Base-by-base conservation (phyloP, 495 filamentous ascomycete species). In the Penicillium manginii region DNA sequence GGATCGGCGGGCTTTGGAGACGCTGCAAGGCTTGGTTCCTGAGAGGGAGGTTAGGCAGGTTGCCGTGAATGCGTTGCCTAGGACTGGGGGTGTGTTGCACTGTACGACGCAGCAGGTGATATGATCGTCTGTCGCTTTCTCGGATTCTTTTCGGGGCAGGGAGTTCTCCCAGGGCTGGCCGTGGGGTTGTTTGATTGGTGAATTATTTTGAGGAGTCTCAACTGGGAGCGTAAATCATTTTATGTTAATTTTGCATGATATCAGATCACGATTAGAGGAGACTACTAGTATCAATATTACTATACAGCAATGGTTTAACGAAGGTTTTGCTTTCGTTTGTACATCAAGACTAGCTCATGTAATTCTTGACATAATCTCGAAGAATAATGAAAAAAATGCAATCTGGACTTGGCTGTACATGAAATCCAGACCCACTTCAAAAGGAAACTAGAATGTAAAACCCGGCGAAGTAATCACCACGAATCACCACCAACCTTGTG, bases 101-200 rank as follows among this genome's bases (percentile, higher is more conserved):
- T 74, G 72, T 60, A 63, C 62, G 21, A 74, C 72, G 33, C 72
- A 74, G 57, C 70, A 71, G 54, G 71, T 74, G 33, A 5, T 69
- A 47, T 69, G 47, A 66, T 51, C 9, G 33, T 33, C 14, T 23
- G 4, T 21, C 48, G n/a, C 49, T 9, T 23, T 23, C 23, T 23
- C 23, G 23, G 23, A 23, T 23, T 23, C 23, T 23, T 23, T 23
- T 4, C 23, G 23, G 2, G 23, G 4, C 23, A 23, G 23, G 23
- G 23, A 40, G 40, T 10, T 45, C 18, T 12, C 40, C 18, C 8
- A 45, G n/a, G 4, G 40, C 40, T 45, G 40, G n/a, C 40, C 14
- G 18, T 45, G 40, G 35, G 35, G 35, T 10, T 17, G 2, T 45
- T 45, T 45, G 3, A 11, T 45, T 45, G 5, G 40, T 45, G 19